phyloP scores from a whole-genome alignment of 371 early-diverging fungal genomes.

The Syncephalis fuscata region DNA sequence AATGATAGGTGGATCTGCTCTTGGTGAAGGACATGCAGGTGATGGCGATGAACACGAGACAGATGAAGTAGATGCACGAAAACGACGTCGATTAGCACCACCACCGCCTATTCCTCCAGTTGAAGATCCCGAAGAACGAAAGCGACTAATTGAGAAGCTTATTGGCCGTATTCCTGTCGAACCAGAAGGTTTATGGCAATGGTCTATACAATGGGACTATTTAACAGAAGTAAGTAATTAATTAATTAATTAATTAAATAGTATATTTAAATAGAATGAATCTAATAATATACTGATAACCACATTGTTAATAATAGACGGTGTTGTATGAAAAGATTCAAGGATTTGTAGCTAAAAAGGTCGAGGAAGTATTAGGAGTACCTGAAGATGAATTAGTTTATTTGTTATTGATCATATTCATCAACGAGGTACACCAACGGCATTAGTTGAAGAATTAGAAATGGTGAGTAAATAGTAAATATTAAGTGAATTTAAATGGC shows the following conservation, averaged over 20 bases:
- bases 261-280: neutral
- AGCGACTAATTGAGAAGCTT: slow-evolving; percentile 20
- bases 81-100: slow-evolving; percentile 3
- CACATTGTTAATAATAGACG: slow-evolving; percentile 8
- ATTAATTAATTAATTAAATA: neutral
- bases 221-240: slow-evolving; percentile 36
- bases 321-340: slow-evolving; percentile 43
- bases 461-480: no score
- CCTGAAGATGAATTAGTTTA: slow-evolving; percentile 49
- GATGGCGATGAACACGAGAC: slow-evolving; percentile 3
- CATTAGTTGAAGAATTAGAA: slow-evolving; percentile 48
- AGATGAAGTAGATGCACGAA: slow-evolving; percentile 12
- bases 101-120: slow-evolving; percentile 1
- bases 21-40: no score
- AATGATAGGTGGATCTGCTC: no score
- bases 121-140: slow-evolving; percentile 12
- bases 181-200: slow-evolving; percentile 51
- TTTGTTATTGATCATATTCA: slow-evolving; percentile 51
- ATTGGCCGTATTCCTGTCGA: slow-evolving; percentile 63
- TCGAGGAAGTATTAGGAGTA: slow-evolving; percentile 52
- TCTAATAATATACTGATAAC: neutral
- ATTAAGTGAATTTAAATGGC: slow-evolving; percentile 8
- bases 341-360: slow-evolving; percentile 60
- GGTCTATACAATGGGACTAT: slow-evolving; percentile 61
- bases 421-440: slow-evolving; percentile 27